Evolutionary conservation across 2,329 filamentous ascomycete species (phyloP), one percentile per base, ranked within the genome.

Genomic region (Claviceps sp.): DNA sequence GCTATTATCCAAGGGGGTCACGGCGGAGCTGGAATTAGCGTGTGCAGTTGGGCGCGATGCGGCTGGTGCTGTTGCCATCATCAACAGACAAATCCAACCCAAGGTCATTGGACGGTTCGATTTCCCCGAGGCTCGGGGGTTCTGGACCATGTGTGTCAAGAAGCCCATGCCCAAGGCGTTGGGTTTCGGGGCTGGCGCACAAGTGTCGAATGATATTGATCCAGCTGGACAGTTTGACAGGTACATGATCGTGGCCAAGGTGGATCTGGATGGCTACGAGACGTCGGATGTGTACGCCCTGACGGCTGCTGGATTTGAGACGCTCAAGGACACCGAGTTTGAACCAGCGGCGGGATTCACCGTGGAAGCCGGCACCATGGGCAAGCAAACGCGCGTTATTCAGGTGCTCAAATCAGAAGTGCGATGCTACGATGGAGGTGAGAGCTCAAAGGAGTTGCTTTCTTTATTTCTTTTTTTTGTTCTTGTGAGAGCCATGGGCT

Each of bases 381-480:
- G 85, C n/a, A 80, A 80, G 50, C 82, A 87, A 55, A 87, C 80
- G 63, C 81, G 89, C 54, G 83, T 97, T 38, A 84, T 97, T 16
- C 93, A 97, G 63, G 84, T 95, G 2, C 74, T 95, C 50, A 86
- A 84, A 57, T 88, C 83, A 1, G 91, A 97, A 62, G 81, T 97
- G 24, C 80, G 91, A 54, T 91, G 85, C 55, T 98, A 96, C 60
- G 90, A 97, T 65, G 84, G 84, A 67, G 84, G 88, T 91, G 68
- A 76, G 83, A 11, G 10, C 10, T 34, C 10, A 11, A 11, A 34
- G 30, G 26, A 34, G 30, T 34, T 34, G 10, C 30, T 34, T 34
- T 11, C 10, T 11, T 17, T 26, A 17, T 44, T 41, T 13, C 41
- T 38, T 30, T 13, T 40, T 26, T 7, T 3, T 41, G 38, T 41